Evolutionary conservation across 2,329 filamentous ascomycete genomes (phyloP).

Genomic region (Trichoderma hamatum): DNA sequence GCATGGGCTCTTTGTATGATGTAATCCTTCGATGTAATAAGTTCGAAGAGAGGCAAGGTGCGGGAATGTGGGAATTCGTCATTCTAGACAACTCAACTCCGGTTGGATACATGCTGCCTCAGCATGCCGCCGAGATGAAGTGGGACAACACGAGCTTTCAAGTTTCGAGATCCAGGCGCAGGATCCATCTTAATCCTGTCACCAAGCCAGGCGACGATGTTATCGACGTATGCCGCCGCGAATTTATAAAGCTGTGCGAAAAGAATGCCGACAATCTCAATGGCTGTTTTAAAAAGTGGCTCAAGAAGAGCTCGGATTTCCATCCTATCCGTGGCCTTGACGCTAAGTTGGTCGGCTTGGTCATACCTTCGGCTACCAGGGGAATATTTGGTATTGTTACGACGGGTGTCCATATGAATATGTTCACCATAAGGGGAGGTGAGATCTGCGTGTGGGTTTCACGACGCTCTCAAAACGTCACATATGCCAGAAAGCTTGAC

Average conservation of each 20-base stretch:
- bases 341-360: conserved; percentile 31
- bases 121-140: conserved; percentile 30
- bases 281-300: conserved; percentile 36
- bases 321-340: conserved; percentile 38
- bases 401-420: conserved; percentile 44
- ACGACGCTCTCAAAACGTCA: conserved; percentile 36
- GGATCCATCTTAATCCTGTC: conserved; percentile 32
- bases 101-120: conserved; percentile 35
- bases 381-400: conserved; percentile 44
- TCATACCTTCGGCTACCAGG: conserved; percentile 39
- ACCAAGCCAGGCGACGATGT: conserved; percentile 26
- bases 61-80: conserved; percentile 33
- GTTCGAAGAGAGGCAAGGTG: conserved; percentile 30
- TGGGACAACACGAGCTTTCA: conserved; percentile 33
- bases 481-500: conserved; percentile 43
- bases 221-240: conserved; percentile 29
- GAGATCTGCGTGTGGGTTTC: conserved; percentile 41
- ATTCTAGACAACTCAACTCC: conserved; percentile 31
- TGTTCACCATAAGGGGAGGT: conserved; percentile 38
- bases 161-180: conserved; percentile 26
- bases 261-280: conserved; percentile 35
- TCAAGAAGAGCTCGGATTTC: conserved; percentile 31
- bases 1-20: conserved; percentile 29
- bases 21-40: conserved; percentile 36
- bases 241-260: conserved; percentile 35